phyloP scores from a whole-genome alignment of 805 yeast genomes.

The Wilhelminamyces savonicus region DNA sequence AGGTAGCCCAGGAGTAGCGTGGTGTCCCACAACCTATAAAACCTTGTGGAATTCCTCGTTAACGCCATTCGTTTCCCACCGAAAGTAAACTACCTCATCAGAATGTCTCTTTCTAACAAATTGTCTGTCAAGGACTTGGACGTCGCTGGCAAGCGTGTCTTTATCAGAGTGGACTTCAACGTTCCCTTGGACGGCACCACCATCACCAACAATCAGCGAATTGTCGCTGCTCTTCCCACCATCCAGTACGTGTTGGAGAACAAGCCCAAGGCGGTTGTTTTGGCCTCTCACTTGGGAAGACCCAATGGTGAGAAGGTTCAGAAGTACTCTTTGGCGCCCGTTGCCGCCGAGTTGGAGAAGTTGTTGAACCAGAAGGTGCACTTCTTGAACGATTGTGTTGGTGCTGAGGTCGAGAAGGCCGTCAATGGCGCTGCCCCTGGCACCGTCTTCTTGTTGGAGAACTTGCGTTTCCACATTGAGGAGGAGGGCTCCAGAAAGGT shows the following conservation, averaged over 20 bases:
- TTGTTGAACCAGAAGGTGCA: constrained; percentile 66
- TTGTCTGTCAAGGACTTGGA: constrained; percentile 88
- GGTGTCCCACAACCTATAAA: too few species aligned
- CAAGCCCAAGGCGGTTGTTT: constrained; percentile 82
- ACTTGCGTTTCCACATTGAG: constrained; percentile 97
- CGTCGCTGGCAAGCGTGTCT: constrained; percentile 88
- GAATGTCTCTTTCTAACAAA: constrained; percentile 90
- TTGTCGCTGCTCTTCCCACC: constrained; percentile 98
- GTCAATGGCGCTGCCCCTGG: constrained; percentile 73
- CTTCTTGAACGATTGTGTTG: constrained; percentile 90
- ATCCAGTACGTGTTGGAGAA: constrained; percentile 90
- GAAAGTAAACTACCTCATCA: constrained; percentile 1
- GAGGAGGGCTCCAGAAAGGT: constrained; percentile 89
- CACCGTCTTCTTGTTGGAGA: constrained; percentile 85
- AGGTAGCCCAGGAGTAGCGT: too few species aligned
- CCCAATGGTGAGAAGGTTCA: constrained; percentile 90
- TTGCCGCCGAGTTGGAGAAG: constrained; percentile 79
- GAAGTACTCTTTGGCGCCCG: constrained; percentile 91
- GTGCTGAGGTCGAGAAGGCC: constrained; percentile 78
- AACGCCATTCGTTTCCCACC: too few species aligned
- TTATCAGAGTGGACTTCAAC: constrained; percentile 96
- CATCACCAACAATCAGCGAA: constrained; percentile 99
- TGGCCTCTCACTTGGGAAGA: constrained; percentile 98
- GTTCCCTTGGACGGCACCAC: constrained; percentile 93
- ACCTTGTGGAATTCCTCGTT: too few species aligned